Conservation (phyloP, 441 rosid species). For the Omphalea diandra region DNA sequence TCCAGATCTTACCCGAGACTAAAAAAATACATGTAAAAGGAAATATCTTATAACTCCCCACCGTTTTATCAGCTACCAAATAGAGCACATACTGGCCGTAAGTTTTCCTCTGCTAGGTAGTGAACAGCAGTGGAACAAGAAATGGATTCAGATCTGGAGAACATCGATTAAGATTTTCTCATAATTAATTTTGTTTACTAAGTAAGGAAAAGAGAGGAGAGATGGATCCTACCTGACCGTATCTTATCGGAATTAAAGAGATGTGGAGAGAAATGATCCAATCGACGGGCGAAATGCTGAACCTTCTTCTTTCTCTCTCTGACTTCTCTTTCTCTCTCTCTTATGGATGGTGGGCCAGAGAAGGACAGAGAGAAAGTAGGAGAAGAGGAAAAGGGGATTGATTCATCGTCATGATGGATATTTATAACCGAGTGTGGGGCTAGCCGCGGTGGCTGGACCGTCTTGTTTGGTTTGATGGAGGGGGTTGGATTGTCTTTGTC, state of each 20-base stretch:
- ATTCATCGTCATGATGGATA: background rate
- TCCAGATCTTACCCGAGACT: too few species aligned
- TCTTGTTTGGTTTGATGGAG: too few species aligned
- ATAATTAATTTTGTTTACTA: too few species aligned
- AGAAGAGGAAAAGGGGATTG: background rate
- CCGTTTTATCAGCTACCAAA: conserved; percentile 11
- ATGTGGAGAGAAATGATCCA: background rate
- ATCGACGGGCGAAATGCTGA: background rate
- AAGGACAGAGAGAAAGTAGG: conserved; percentile 1
- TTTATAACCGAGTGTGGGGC: conserved; percentile 13
- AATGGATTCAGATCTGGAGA: conserved; percentile 22
- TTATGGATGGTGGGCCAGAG: conserved; percentile 14
- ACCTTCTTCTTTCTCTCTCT: conserved; percentile 4
- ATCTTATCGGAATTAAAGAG: background rate
- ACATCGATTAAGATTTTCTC: too few species aligned
- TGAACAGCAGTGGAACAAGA: background rate
- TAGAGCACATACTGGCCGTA: conserved; percentile 11
- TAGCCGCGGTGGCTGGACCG: too few species aligned
- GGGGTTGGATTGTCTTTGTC: too few species aligned
- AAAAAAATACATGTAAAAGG: conserved; percentile 6
- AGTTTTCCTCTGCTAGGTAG: background rate
- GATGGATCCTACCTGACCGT: conserved; percentile 32
- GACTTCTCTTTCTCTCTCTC: conserved; percentile 11
- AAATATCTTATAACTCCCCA: background rate
- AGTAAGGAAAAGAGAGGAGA: too few species aligned